A percentile compares a stretch with the other conserved stretches of the same genome.
Conservation (phyloP, 441 rosid species). For the Syzygium syzygioides region DNA sequence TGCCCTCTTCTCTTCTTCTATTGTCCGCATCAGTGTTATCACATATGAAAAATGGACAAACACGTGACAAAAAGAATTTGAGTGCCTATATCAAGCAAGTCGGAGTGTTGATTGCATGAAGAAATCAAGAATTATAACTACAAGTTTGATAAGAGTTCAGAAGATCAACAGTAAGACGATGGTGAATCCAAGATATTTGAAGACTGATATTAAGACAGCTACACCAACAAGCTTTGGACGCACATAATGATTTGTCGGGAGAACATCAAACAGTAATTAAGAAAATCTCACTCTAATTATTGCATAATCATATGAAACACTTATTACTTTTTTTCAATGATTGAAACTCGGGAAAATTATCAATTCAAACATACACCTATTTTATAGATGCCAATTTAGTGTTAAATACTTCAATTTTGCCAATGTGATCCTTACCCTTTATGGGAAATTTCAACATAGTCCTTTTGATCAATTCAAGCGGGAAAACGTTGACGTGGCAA, state of each 20-base stretch:
- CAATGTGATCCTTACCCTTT: background rate
- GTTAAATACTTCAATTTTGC: accelerated
- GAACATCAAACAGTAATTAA: background rate
- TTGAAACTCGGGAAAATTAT: background rate
- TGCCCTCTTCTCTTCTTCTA: background rate
- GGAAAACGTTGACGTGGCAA: accelerated
- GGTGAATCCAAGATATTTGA: background rate
- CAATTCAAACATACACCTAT: background rate
- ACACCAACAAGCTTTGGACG: background rate
- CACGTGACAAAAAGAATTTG: background rate
- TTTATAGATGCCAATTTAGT: background rate
- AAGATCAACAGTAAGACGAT: background rate
- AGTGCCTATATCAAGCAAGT: background rate
- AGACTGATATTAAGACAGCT: background rate
- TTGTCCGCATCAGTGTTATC: background rate
- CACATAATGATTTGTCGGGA: background rate
- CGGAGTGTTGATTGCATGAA: background rate
- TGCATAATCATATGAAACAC: background rate
- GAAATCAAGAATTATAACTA: background rate
- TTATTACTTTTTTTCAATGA: accelerated
- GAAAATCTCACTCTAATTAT: background rate
- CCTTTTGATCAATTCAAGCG: accelerated
- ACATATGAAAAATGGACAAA: background rate
- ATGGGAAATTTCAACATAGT: background rate
- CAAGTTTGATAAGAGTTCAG: background rate